phyloP scores from a whole-genome alignment of 2,329 filamentous ascomycete genomes.

The Didymella segeticola region DNA sequence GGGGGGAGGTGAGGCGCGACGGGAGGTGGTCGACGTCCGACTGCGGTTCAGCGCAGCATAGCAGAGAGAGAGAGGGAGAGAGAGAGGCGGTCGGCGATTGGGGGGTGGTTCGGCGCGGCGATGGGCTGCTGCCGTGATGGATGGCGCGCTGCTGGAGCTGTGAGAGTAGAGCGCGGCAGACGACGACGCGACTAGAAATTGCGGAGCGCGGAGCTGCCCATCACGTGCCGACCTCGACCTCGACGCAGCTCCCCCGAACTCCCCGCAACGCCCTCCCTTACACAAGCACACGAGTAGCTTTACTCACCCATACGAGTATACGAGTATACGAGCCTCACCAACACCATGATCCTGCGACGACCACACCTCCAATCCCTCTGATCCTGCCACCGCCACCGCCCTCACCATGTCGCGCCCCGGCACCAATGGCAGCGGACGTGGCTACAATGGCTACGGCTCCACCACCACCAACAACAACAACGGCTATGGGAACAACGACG shows the following conservation, averaged over 20 bases:
- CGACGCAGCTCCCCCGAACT: constrained; percentile 39
- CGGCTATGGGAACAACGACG: constrained; percentile 26
- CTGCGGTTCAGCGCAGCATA: constrained; percentile 37
- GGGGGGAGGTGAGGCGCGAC: no score
- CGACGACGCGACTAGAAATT: constrained; percentile 21
- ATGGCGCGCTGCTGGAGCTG: constrained; percentile 15
- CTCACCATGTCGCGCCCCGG: constrained; percentile 47
- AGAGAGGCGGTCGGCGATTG: no score
- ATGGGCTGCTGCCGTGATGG: constrained; percentile 23
- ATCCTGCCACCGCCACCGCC: constrained; percentile 17
- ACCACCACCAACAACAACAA: constrained; percentile 26
- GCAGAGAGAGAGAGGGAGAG: constrained; percentile 16
- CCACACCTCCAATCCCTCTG: constrained; percentile 6
- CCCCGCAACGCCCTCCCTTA: constrained; percentile 30
- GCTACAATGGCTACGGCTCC: constrained; percentile 26
- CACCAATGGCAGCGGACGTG: constrained; percentile 37
- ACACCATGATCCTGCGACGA: constrained; percentile 9
- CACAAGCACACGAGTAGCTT: constrained; percentile 15
- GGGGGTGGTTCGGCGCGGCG: constrained; percentile 25
- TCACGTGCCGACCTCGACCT: no score
- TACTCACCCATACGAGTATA: no score
- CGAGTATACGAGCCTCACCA: constrained; percentile 15
- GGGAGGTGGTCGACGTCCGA: no score
- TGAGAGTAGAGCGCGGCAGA: constrained; percentile 14
- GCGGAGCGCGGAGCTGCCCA: constrained; percentile 22